phyloP scores from a whole-genome alignment of 805 yeast species.

The Kodamaea kaohsiungensis region DNA sequence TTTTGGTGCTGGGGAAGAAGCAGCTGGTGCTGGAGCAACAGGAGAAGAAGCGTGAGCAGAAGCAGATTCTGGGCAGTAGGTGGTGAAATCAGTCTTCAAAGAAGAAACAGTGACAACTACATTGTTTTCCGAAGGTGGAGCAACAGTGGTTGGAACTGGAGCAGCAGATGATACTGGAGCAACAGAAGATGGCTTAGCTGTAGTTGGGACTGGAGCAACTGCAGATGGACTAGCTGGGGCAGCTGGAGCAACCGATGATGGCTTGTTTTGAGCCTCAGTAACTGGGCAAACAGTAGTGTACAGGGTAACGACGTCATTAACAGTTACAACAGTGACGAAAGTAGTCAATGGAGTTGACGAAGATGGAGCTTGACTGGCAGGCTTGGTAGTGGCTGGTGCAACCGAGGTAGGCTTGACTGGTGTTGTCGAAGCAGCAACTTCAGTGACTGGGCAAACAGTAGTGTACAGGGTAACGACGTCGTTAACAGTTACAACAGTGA shows the following conservation, averaged over 20 bases:
- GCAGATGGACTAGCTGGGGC: conserved; percentile 7
- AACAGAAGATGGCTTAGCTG: conserved; percentile 5
- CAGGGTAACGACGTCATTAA: conserved; percentile 3
- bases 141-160: conserved; percentile 14
- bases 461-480: conserved; percentile 16
- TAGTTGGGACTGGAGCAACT: conserved; percentile 4
- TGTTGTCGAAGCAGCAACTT: conserved; percentile 16
- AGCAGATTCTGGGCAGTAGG: conserved; percentile 20
- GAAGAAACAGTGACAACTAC: conserved; percentile 16
- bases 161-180: conserved; percentile 13
- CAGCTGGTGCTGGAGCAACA: conserved; percentile 13
- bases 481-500: conserved; percentile 18
- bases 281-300: conserved; percentile 8
- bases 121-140: not conserved
- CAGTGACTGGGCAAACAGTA: conserved; percentile 16
- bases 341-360: conserved; percentile 6
- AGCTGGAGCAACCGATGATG: conserved; percentile 10
- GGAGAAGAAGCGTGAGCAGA: conserved; percentile 8
- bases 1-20: conserved; percentile 9
- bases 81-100: conserved; percentile 19
- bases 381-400: conserved; percentile 9
- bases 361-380: not conserved
- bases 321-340: conserved; percentile 14
- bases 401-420: conserved; percentile 11
- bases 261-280: conserved; percentile 5